Percentiles rank a stretch among this genome's conserved stretches.
phyloP scores from a whole-genome alignment of 169 alveolate species.

The Neospora caninum region DNA sequence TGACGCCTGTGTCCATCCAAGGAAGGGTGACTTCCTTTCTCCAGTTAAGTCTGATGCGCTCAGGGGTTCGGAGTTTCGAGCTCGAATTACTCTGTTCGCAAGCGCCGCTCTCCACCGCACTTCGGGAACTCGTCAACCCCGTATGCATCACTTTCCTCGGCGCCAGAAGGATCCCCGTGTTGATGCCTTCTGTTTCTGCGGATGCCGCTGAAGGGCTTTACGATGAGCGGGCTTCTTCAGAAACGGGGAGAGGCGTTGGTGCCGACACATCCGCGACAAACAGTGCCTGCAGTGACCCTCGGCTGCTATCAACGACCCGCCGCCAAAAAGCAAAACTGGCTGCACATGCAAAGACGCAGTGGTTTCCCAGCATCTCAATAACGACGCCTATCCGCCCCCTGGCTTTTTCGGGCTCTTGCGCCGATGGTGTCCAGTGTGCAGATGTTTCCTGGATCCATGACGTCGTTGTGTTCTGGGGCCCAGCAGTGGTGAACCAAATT shows the following conservation, averaged over 20 bases:
- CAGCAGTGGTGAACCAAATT: slow-evolving; percentile 18
- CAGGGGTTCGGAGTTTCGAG: background rate
- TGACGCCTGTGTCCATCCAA: no score
- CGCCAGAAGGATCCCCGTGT: slow-evolving; percentile 5
- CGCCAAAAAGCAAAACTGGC: background rate
- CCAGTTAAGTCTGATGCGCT: no score
- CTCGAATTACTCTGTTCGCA: background rate
- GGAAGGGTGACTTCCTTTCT: no score
- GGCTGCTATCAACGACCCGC: background rate
- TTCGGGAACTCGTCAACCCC: slow-evolving; percentile 22
- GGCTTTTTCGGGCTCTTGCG: background rate
- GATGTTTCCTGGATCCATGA: slow-evolving; percentile 30
- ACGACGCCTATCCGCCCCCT: slow-evolving; percentile 9
- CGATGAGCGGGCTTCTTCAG: no score
- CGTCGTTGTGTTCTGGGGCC: slow-evolving; percentile 14
- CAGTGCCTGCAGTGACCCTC: background rate
- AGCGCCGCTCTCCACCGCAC: background rate
- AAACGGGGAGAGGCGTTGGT: background rate
- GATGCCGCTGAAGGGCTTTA: background rate
- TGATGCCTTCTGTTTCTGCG: background rate
- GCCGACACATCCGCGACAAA: background rate
- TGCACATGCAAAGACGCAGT: background rate
- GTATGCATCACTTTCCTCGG: slow-evolving; percentile 12
- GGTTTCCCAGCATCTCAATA: background rate
- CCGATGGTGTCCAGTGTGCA: background rate